These are phyloP conservation scores for Primulina tabacum DNA, from an alignment of 257 asterid genomes.

Conservation along the genomic window DNA sequence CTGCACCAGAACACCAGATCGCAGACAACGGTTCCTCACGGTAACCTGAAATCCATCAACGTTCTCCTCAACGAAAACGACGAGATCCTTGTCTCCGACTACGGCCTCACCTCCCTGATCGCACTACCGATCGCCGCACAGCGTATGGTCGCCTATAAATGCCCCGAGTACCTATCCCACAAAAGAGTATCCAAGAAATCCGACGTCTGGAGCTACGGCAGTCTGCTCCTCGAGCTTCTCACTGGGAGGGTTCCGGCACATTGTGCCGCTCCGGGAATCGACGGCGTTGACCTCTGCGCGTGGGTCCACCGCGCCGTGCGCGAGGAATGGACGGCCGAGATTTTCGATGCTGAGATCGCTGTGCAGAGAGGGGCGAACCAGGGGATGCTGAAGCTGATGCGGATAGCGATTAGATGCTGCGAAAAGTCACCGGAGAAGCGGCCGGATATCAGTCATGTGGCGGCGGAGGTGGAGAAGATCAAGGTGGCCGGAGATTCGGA, in stretches of 20 bases:
- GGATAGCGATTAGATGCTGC: conserved; percentile 62
- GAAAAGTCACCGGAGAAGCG: conserved; percentile 60
- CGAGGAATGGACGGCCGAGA: conserved; percentile 96
- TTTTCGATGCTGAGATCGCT: conserved; percentile 71
- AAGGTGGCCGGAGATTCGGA: conserved; percentile 39
- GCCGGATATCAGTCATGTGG: conserved; percentile 55
- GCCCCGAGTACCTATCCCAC: conserved; percentile 57
- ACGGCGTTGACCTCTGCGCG: conserved; percentile 59
- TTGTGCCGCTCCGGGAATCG: conserved; percentile 52
- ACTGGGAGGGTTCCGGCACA: conserved; percentile 56
- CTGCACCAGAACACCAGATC: conserved; percentile 48
- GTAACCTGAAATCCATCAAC: conserved; percentile 66
- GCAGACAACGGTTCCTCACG: conserved; percentile 53
- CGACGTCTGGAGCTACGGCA: conserved; percentile 81
- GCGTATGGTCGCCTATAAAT: conserved; percentile 54
- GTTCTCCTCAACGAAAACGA: conserved; percentile 57
- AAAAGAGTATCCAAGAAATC: conserved; percentile 54
- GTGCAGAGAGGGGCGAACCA: conserved; percentile 58
- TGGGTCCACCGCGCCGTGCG: conserved; percentile 85
- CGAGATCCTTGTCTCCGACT: conserved; percentile 48
- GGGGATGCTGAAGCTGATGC: conserved; percentile 63
- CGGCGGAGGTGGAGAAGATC: conserved; percentile 58
- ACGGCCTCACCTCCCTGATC: conserved; percentile 54
- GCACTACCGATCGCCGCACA: conserved; percentile 52
- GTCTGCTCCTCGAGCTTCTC: conserved; percentile 64